Evolutionary conservation across 2,329 filamentous ascomycete genomes (phyloP), one percentile per base, ranked within the genome.

Genomic region (Microdochium nivale): DNA sequence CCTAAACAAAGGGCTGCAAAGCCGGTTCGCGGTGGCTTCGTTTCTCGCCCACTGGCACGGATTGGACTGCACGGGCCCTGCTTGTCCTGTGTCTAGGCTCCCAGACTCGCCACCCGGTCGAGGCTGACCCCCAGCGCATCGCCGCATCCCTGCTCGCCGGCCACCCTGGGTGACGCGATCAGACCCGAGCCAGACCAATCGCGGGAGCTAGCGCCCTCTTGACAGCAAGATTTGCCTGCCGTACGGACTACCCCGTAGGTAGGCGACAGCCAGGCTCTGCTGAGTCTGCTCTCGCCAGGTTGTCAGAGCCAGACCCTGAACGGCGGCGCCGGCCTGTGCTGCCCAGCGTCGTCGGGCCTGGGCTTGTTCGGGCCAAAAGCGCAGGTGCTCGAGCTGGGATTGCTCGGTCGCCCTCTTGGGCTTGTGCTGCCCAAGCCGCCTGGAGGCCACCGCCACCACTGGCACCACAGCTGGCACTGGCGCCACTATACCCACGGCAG

Each of bases 321-420:
- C 40, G 40, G 40, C 19, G 40, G 16, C 40, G 16, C 16, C 16
- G 14, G 27, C 5, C 27, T 30, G 27, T 11, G 27, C 27, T 30
- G 27, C 27, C 27, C 27, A 30, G 27, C 27, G 27, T 30, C 27
- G 27, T 30, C 27, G 27, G 27, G 27, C 27, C 11, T 30, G 27
- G 27, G 27, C 27, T 30, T 30, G 27, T 5, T n/a, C n/a, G n/a
- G n/a, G n/a, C n/a, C n/a, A n/a, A n/a, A n/a, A n/a, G n/a, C n/a
- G n/a, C n/a, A n/a, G n/a, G n/a, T n/a, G n/a, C n/a, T n/a, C n/a
- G n/a, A n/a, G n/a, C 35, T 40, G 35, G 35, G n/a, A 40, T n/a
- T 44, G 40, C 40, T 44, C 40, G 40, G 40, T 44, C 40, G 40
- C 40, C 40, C 40, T 44, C 40, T 44, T 44, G 40, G 40, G 40